These are phyloP conservation scores for Adansonia grandidieri DNA, from an alignment of 441 rosid genomes.

Conservation along the genomic window DNA sequence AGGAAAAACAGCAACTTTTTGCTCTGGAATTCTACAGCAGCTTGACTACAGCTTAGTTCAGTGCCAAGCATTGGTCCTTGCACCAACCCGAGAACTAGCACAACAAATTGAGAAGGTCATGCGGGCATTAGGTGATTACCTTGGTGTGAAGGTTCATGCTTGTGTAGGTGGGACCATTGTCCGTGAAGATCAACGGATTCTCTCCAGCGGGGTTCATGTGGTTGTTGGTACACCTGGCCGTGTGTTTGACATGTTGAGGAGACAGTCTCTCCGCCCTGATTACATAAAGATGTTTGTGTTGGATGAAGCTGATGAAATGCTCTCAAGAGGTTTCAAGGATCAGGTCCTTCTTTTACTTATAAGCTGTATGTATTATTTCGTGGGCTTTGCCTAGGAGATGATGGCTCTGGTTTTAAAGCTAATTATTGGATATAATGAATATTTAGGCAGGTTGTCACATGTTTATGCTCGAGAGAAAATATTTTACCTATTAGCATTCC, in stretches of 20 bases:
- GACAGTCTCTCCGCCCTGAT: conserved; percentile 78
- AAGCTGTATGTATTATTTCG: background rate
- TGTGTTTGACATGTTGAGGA: conserved; percentile 80
- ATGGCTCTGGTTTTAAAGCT: background rate
- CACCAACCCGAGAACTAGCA: conserved; percentile 82
- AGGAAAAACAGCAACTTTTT: conserved; percentile 85
- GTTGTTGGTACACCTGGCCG: conserved; percentile 92
- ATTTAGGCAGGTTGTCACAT: background rate
- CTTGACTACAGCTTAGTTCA: conserved; percentile 64
- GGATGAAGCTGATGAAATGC: conserved; percentile 91
- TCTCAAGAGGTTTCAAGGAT: conserved; percentile 82
- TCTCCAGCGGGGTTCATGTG: conserved; percentile 77
- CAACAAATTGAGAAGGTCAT: conserved; percentile 91
- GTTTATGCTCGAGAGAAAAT: background rate
- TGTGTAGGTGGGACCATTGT: conserved; percentile 89
- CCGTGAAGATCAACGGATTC: conserved; percentile 78
- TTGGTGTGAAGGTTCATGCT: conserved; percentile 84
- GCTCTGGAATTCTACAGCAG: conserved; percentile 80
- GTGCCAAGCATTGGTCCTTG: conserved; percentile 79
- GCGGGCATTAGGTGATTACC: conserved; percentile 88
- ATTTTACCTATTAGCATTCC: background rate
- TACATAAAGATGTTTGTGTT: conserved; percentile 74
- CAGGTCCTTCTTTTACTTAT: conserved; percentile 49
- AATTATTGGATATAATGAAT: conserved; percentile 3
- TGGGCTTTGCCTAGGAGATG: background rate